phyloP scores from a whole-genome alignment of 139 green algal genomes.

The Chlamydomonas sp. region DNA sequence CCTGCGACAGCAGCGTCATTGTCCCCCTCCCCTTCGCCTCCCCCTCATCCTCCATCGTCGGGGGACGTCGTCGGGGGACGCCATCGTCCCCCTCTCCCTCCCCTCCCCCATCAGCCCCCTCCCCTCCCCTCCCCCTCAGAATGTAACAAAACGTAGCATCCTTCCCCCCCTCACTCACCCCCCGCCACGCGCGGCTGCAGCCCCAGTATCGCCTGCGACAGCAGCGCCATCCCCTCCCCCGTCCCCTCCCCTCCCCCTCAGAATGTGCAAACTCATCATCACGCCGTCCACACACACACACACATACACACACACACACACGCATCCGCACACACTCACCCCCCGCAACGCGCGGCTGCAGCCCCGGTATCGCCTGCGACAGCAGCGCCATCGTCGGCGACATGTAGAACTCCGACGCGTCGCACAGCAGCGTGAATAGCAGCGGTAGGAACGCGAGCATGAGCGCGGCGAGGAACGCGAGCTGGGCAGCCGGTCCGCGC shows the following conservation, averaged over 20 bases:
- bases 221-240: conserved; percentile 3
- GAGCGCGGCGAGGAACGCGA: conserved; percentile 24
- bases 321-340: conserved; percentile 5
- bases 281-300: too few species aligned
- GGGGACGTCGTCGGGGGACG: too few species aligned
- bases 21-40: too few species aligned
- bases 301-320: too few species aligned
- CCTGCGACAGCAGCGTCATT: conserved; percentile 8
- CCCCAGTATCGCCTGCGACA: conserved; percentile 2
- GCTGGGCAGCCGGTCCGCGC: conserved; percentile 1
- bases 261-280: too few species aligned
- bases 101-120: too few species aligned
- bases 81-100: too few species aligned
- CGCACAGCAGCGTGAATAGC: conserved; percentile 2
- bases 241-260: too few species aligned
- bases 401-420: conserved; percentile 1
- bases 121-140: too few species aligned
- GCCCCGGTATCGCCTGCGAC: conserved; percentile 1
- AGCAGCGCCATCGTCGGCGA: conserved; percentile 7
- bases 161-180: not conserved
- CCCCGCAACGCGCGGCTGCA: conserved; percentile 6
- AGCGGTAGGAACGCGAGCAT: not conserved
- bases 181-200: conserved; percentile 3
- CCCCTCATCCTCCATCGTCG: too few species aligned
- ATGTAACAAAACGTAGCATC: too few species aligned